Evolutionary conservation across 768 basidiomycete genomes (phyloP), one percentile per base, ranked within the genome.

Genomic region (Boletus speciosus): DNA sequence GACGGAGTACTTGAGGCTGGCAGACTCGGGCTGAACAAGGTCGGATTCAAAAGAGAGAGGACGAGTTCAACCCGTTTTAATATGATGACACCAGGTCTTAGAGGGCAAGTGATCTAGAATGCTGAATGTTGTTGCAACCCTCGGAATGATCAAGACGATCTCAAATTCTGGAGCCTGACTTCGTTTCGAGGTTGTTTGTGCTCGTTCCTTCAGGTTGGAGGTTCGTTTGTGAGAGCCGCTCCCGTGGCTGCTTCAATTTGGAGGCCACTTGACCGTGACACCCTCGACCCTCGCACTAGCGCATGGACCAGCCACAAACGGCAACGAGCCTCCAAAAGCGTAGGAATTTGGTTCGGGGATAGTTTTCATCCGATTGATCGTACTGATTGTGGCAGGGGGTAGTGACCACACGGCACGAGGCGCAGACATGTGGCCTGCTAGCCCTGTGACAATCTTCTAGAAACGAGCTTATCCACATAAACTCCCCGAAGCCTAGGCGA

Each of bases 361-460:
- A 49, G 41, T 50, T 19, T 16, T 47, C 49, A 47, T 49, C 39
- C 21, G 42, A 55, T 41, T 29, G 42, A 55, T 55, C 41, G 36
- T 16, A 14, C 36, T 47, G 21, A 36, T 47, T 16, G 10, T 23
- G 47, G 34, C 27, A 4, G 11, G 23, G 23, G 16, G 5, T 25
- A 9, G 25, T 11, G 15, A 16, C 9, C 15, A 27, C n/a, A 44
- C n/a, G 6, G 6, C 43, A 31, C n/a, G 43, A 29, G 43, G 43
- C 43, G 43, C 23, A 16, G 14, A 16, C 14, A 23, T 6, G 12
- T 14, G 1, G 8, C 29, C 7, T 47, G n/a, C 29, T 5, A 27
- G 19, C 11, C 38, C 23, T 23, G 23, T 23, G 15, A 32, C 31
- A 11, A 11, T 11, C 31, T 23, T 34, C 9, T 15, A 19, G 3